These are phyloP conservation scores for Clarireedia homoeocarpa DNA, from an alignment of 2,329 filamentous ascomycete species.

Conservation along the genomic window DNA sequence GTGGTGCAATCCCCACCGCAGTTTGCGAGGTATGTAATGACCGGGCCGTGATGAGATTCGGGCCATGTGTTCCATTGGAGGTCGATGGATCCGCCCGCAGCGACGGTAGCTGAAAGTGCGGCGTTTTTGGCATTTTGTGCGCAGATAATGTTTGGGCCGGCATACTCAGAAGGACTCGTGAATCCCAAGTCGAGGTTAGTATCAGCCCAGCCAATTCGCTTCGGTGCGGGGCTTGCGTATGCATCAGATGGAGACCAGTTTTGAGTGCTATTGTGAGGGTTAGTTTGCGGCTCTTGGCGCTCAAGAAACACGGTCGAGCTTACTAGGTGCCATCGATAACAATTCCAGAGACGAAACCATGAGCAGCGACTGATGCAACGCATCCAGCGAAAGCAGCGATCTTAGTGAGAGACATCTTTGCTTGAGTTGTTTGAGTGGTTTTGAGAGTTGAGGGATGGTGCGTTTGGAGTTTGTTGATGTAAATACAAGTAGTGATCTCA, in stretches of 20 bases:
- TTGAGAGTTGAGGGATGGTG: background rate
- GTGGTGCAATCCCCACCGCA: conserved; percentile 33
- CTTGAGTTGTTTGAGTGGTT: background rate
- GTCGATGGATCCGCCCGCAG: conserved; percentile 38
- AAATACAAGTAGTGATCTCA: background rate
- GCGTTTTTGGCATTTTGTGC: conserved; percentile 36
- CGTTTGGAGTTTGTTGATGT: background rate
- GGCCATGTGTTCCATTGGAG: conserved; percentile 44
- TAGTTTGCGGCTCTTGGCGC: conserved; percentile 27
- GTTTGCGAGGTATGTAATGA: conserved; percentile 25
- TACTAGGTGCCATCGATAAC: conserved; percentile 38
- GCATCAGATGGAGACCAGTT: background rate
- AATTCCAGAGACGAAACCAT: conserved; percentile 38
- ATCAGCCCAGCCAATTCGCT: background rate
- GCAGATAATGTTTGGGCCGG: conserved; percentile 40
- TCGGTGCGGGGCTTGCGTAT: background rate
- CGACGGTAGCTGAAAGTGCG: conserved; percentile 33
- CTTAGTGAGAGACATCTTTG: conserved; percentile 24
- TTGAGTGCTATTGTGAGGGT: conserved; percentile 20
- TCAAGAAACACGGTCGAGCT: conserved; percentile 6
- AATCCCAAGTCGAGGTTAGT: conserved; percentile 32
- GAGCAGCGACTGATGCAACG: conserved; percentile 29
- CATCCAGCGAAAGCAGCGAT: conserved; percentile 18
- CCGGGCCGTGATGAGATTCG: conserved; percentile 37
- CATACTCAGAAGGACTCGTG: conserved; percentile 39